Conservation (phyloP, 768 basidiomycete species). For the Sporobolomyces phaffii region DNA sequence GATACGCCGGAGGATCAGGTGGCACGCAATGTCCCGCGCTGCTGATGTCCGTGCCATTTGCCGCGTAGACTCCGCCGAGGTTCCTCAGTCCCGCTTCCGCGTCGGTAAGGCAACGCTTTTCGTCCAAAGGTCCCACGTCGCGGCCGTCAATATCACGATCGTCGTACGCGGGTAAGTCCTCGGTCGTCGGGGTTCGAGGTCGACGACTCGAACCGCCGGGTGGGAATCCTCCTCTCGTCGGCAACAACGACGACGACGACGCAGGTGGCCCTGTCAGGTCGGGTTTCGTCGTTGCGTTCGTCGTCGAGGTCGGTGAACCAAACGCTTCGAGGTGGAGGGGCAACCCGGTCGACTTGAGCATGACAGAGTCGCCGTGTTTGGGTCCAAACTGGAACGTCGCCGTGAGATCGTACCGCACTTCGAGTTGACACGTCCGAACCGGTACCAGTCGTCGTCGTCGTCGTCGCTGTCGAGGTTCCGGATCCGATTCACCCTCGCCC, state of each 20-base stretch:
- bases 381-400: slow-evolving; percentile 2
- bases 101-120: background rate
- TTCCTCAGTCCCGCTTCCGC: too few species aligned
- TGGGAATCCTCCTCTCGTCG: too few species aligned
- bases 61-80: too few species aligned
- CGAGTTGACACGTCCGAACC: slow-evolving; percentile 7
- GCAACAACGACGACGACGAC: too few species aligned
- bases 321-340: background rate
- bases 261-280: background rate
- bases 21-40: background rate
- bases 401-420: slow-evolving; percentile 2
- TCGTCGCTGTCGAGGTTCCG: background rate
- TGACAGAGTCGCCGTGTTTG: background rate
- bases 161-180: background rate
- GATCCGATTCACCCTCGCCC: too few species aligned
- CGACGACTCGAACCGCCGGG: too few species aligned
- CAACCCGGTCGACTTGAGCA: slow-evolving; percentile 3
- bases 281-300: background rate
- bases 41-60: too few species aligned
- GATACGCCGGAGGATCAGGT: background rate
- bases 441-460: background rate
- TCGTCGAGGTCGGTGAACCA: background rate
- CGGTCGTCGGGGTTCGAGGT: background rate
- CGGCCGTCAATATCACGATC: background rate
- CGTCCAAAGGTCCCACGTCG: background rate